Base-by-base conservation (phyloP, 2,329 filamentous ascomycete species). In the Colletotrichum falcatum region DNA sequence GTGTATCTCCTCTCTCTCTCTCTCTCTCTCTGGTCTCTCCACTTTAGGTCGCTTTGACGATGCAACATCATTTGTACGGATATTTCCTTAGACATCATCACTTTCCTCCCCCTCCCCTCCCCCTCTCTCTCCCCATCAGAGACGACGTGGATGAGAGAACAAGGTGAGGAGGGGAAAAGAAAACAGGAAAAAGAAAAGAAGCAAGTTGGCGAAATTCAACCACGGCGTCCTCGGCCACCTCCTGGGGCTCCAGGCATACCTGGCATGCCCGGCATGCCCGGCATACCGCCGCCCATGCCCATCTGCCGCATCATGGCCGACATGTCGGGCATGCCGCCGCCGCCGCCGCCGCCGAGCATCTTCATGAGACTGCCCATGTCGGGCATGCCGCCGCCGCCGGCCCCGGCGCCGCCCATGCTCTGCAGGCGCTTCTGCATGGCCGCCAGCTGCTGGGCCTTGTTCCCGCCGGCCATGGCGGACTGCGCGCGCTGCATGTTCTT, bases 361-460 rank as follows among this genome's bases (percentile, higher is more conserved):
- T 96, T 95, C 89, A 97, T 95, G 83, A 98, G 87, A 67, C 91
- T 91, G 39, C 90, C 90, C 64, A 80, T 78, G 75, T 87, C 86
- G 18, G 58, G 71, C 63, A 83, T 84, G 30, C 83, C 84, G 46
- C 87, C 88, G 1, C 85, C 91, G 46, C 86, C 88, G 8, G 85
- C 91, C 2, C 84, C 88, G 1, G 84, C 90, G 42, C 93, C 94
- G 42, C 95, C 96, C 94, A 98, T 97, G 75, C 92, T 94, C 79
- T 95, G 93, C 83, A 99, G 85, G 16, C 95, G 88, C 84, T 97
- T 97, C 84, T 99, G 96, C 94, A 98, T 97, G 2, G 96, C 95
- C 0, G 95, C 95, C 83, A 98, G 89, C 81, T 98, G 95, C 79
- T 97, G 94, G 39, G 94, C 89, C 81, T 96, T 95, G 83, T 97